Evolutionary conservation across 2,329 filamentous ascomycete genomes (phyloP).

Genomic region (Metarhizium humberi): DNA sequence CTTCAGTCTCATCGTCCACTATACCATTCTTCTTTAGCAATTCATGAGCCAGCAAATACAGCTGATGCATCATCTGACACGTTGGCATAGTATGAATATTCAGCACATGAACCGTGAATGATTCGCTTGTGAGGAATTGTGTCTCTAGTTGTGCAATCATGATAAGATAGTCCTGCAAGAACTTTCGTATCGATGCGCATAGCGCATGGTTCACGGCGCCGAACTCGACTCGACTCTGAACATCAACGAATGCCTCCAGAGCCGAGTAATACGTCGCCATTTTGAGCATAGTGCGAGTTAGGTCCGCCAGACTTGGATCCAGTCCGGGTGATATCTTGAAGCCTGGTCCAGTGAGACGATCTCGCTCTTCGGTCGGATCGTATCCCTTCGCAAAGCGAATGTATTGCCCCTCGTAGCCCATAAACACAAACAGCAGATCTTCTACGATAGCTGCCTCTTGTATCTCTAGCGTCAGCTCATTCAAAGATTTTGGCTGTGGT

Average conservation of each 20-base stretch:
- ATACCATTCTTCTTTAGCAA: conserved; percentile 81
- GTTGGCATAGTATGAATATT: conserved; percentile 88
- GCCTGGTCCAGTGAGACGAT: conserved; percentile 70
- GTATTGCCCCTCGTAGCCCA: conserved; percentile 98
- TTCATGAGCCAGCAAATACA: conserved; percentile 82
- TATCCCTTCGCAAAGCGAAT: conserved; percentile 79
- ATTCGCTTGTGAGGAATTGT: conserved; percentile 78
- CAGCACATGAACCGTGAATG: conserved; percentile 86
- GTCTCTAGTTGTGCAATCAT: conserved; percentile 90
- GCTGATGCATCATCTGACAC: conserved; percentile 80
- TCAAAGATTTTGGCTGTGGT: conserved; percentile 59
- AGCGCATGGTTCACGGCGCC: conserved; percentile 92
- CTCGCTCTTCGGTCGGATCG: conserved; percentile 76
- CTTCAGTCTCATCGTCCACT: conserved; percentile 68
- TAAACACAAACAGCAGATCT: conserved; percentile 88
- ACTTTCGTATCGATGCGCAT: conserved; percentile 86
- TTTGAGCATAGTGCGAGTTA: conserved; percentile 80
- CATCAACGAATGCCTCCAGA: conserved; percentile 85
- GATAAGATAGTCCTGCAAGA: conserved; percentile 87
- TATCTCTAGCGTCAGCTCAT: conserved; percentile 63
- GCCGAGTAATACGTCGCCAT: conserved; percentile 92
- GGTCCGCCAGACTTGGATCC: conserved; percentile 82
- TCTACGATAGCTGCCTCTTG: conserved; percentile 86
- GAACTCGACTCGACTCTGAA: conserved; percentile 87
- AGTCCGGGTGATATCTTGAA: conserved; percentile 76